Base-by-base conservation (phyloP, 2,329 filamentous ascomycete species). In the Cordyceps fumosorosea region DNA sequence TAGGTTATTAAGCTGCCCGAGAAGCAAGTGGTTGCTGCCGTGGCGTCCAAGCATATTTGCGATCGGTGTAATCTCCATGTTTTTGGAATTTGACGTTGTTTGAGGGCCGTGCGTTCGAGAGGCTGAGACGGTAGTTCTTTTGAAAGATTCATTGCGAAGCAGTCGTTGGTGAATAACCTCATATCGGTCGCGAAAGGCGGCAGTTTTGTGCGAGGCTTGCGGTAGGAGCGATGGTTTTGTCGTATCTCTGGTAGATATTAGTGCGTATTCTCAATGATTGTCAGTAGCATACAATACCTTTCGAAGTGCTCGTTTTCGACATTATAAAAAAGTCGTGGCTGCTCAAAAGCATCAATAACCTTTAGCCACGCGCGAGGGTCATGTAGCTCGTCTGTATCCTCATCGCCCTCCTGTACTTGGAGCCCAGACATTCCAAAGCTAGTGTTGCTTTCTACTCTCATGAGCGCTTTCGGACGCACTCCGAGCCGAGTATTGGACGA, bases 131-230 rank as follows among this genome's bases (percentile, higher is more conserved):
- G 89, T 82, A 1, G 92, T 91, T 22, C 86, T 86, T 73, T 97
- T 93, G 69, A 99, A 99, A 22, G 90, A 88, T 74, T 97, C 92
- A 71, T 97, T 97, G 55, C 95, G 88, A 47, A 98, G 83, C 20
- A 98, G 84, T 20, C 95, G 88, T 73, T 98, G 93, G 72, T 97
- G 90, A 56, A 98, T 89, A 60, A 98, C 84, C 69, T 96, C 89
- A 73, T 96, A 98, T 65, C 93, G 85, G 72, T 97, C 93, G 66
- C 92, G 86, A 76, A 97, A 97, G 51, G 95, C 79, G 3, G 86
- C 80, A 1, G 91, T 96, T 74, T 96, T 96, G 70, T 93, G 89
- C 6, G 87, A 84, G 18, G 91, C 86, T 10, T 84, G 79, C 0
- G 96, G 91, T 65, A 99, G 80, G 47, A 93, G 72, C 1, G 88